Conservation (phyloP, 2,329 filamentous ascomycete species). For the Dactylellina sp. region DNA sequence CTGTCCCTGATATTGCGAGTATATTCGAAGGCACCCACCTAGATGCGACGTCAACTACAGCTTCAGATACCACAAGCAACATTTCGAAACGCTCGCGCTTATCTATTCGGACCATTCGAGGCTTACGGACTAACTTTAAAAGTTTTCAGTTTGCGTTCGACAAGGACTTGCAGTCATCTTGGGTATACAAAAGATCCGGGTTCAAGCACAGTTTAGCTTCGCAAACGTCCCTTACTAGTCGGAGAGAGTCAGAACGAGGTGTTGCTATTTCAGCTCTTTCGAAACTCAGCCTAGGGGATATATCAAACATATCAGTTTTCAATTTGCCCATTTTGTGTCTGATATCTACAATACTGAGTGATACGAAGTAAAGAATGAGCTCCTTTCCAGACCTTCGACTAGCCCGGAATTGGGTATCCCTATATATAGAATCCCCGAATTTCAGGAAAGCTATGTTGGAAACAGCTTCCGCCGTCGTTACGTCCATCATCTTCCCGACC, state of each 20-base stretch:
- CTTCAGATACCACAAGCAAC: neutral
- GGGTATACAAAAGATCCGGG: slow-evolving; percentile 28
- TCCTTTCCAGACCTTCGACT: neutral
- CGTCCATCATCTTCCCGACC: neutral
- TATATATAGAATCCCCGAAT: too few relatives aligned
- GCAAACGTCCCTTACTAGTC: neutral
- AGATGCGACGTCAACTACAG: neutral
- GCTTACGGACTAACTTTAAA: neutral
- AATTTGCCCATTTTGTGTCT: slow-evolving; percentile 5
- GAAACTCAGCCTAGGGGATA: slow-evolving; percentile 13
- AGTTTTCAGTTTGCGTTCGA: slow-evolving; percentile 5
- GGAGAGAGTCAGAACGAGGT: slow-evolving; percentile 9
- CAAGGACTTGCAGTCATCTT: slow-evolving; percentile 20
- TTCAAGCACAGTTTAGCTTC: neutral
- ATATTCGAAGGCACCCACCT: neutral
- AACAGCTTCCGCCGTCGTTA: neutral
- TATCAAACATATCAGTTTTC: slow-evolving; percentile 40
- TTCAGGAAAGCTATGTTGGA: too few relatives aligned
- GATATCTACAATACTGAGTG: slow-evolving; percentile 27
- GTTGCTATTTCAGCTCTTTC: slow-evolving; percentile 16
- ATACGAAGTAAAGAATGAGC: neutral
- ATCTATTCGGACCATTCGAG: neutral
- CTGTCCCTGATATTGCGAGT: slow-evolving; percentile 3
- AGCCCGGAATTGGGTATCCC: neutral
- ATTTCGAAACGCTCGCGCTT: neutral